phyloP scores from a whole-genome alignment of 306 rosid species.

The Cicer chorassanicum region DNA sequence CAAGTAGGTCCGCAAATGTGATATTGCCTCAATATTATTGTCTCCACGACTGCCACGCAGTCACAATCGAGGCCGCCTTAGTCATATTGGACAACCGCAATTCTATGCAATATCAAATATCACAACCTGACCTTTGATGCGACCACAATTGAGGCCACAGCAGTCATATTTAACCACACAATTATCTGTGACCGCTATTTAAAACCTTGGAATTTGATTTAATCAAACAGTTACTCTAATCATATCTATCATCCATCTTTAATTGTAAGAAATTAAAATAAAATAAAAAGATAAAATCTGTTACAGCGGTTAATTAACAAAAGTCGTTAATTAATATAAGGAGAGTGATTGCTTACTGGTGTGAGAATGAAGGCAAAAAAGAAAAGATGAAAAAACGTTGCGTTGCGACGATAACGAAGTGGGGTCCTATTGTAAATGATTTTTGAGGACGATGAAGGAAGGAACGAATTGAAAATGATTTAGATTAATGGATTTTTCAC shows the following conservation, averaged over 20 bases:
- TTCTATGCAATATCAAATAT: no score
- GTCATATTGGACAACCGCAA: no score
- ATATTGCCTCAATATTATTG: no score
- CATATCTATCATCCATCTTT: no score
- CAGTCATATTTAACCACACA: neutral
- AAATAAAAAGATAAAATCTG: neutral
- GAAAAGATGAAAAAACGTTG: neutral
- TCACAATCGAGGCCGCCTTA: no score
- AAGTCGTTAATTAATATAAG: neutral
- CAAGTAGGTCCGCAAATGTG: no score
- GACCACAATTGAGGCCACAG: neutral
- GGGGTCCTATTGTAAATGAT: slow-evolving; percentile 33
- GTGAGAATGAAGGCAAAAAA: slow-evolving; percentile 6
- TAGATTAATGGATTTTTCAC: neutral
- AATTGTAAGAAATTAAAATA: no score
- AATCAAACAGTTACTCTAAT: slow-evolving; percentile 32
- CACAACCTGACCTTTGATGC: no score
- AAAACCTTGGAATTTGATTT: slow-evolving; percentile 6
- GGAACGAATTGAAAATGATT: slow-evolving; percentile 11
- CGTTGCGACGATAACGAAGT: neutral
- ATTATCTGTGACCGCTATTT: neutral
- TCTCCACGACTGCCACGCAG: no score
- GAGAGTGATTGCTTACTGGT: slow-evolving; percentile 48
- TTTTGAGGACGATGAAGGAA: neutral
- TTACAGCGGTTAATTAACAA: slow-evolving; percentile 4